These are phyloP conservation scores for Pittosporum tobira DNA, from an alignment of 129 eudicot genomes.

Conservation along the genomic window DNA sequence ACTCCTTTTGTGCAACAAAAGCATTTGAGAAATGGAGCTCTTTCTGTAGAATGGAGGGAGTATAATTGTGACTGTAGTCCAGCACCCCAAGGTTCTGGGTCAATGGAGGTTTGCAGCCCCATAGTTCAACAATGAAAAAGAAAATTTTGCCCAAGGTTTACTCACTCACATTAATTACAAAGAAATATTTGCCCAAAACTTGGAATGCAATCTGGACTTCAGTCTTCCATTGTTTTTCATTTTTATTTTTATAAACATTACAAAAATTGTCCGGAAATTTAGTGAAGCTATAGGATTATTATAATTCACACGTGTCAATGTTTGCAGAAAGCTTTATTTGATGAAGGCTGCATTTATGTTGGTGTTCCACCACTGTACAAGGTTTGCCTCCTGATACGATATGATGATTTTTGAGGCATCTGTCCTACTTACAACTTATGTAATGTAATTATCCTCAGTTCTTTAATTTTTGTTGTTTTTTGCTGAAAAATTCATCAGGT, in stretches of 20 bases:
- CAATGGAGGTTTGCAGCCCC: too few relatives aligned
- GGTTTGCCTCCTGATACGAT: slow-evolving; percentile 32
- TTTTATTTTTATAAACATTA: not conserved
- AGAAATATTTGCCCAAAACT: too few relatives aligned
- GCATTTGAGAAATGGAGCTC: too few relatives aligned
- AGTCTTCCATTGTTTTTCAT: too few relatives aligned
- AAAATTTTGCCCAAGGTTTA: too few relatives aligned
- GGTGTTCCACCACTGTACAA: slow-evolving; percentile 97
- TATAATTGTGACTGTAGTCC: too few relatives aligned
- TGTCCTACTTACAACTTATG: not conserved
- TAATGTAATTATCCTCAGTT: not conserved
- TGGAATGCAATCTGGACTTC: too few relatives aligned
- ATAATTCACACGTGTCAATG: slow-evolving; percentile 5
- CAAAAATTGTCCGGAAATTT: not conserved
- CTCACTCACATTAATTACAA: too few relatives aligned
- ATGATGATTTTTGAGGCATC: not conserved
- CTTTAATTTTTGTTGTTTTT: slow-evolving; percentile 8
- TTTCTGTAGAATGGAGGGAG: too few relatives aligned
- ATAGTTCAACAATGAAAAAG: too few relatives aligned
- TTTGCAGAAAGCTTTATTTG: slow-evolving; percentile 89
- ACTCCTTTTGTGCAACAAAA: too few relatives aligned
- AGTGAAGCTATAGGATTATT: not conserved
- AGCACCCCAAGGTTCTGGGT: too few relatives aligned
- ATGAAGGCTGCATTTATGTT: slow-evolving; percentile 89
- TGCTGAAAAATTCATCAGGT: slow-evolving; percentile 50